These are phyloP conservation scores for Boletus sp. DNA, from an alignment of 768 basidiomycete genomes.

Conservation along the genomic window DNA sequence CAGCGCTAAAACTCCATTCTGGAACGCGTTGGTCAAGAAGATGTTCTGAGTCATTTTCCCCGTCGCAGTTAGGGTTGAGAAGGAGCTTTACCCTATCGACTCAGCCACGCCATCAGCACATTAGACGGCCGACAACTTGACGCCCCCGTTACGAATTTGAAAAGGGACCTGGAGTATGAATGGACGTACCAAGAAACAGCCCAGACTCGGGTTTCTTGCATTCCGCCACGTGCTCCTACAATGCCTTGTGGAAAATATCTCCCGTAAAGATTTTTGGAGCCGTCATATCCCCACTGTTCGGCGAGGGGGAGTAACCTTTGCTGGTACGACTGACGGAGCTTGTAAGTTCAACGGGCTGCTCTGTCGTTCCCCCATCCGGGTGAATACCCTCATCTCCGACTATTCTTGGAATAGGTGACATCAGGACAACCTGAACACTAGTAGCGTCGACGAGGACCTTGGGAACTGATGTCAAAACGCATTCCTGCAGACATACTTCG, in stretches of 20 bases:
- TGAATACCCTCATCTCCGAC: neutral
- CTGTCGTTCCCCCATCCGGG: conserved; percentile 29
- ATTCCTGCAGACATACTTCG: conserved; percentile 75
- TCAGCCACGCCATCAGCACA: neutral
- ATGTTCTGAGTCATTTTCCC: conserved; percentile 57
- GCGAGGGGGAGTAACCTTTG: conserved; percentile 51
- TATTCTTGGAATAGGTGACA: neutral
- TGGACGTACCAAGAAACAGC: conserved; percentile 72
- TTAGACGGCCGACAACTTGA: neutral
- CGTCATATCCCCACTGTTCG: conserved; percentile 66
- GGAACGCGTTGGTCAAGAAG: conserved; percentile 62
- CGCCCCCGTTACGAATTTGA: conserved; percentile 1
- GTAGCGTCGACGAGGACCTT: conserved; percentile 58
- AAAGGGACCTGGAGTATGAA: neutral
- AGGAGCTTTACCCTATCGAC: conserved; percentile 56
- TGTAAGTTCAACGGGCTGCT: conserved; percentile 64
- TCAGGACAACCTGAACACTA: conserved; percentile 51
- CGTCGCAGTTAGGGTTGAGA: conserved; percentile 30
- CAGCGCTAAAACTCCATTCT: conserved; percentile 74
- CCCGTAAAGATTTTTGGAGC: conserved; percentile 61
- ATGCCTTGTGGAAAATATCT: conserved; percentile 66
- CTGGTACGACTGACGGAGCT: conserved; percentile 53
- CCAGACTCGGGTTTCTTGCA: conserved; percentile 67
- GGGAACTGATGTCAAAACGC: conserved; percentile 67
- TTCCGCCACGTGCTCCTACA: conserved; percentile 67